Evolutionary conservation across 78 protist genomes (phyloP), one percentile per base, ranked within the genome.

Genomic region (Ministeria vibrans): DNA sequence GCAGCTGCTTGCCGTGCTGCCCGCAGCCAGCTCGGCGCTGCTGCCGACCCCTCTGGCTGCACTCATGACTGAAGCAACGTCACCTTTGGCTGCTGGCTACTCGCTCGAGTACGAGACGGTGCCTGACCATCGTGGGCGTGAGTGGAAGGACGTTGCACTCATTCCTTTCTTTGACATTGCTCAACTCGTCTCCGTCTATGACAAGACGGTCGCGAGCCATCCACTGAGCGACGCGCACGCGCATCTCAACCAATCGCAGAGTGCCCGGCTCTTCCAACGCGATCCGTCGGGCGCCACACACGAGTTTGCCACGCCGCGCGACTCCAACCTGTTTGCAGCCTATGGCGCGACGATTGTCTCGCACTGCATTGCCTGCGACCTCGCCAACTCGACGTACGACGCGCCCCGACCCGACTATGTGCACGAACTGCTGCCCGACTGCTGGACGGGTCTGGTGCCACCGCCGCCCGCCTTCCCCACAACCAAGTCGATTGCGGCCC

Each of bases 1-100:
- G n/a, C 81, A 78, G 63, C 75, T 78, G 30, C 39, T 78, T 22
- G 55, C 69, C 18, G 74, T 78, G n/a, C 74, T 78, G 45, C 82
- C 82, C 13, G n/a, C 41, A 2, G 59, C 7, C 34, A 32, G 49
- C 20, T 4, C 38, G 43, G 5, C 15, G 42, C 44, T 78, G 23
- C 55, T 78, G 34, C 82, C 82, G 32, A 25, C 74, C 36, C 44
- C 59, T 36, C 62, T 66, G 7, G 30, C 41, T 20, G 5, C 22
- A 15, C 75, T 78, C 53, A 32, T 66, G 82, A 28, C 51, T n/a
- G 64, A 3, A 5, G 36, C 68, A 5, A n/a, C n/a, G n/a, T n/a
- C n/a, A n/a, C n/a, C n/a, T n/a, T n/a, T 61, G 34, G 20, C 68
- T 23, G 68, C 15, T 11, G 15, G 5, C 27, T 61, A 61, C 68